phyloP scores from a whole-genome alignment of 2,329 filamentous ascomycete species.

The Fonsecaea erecta region DNA sequence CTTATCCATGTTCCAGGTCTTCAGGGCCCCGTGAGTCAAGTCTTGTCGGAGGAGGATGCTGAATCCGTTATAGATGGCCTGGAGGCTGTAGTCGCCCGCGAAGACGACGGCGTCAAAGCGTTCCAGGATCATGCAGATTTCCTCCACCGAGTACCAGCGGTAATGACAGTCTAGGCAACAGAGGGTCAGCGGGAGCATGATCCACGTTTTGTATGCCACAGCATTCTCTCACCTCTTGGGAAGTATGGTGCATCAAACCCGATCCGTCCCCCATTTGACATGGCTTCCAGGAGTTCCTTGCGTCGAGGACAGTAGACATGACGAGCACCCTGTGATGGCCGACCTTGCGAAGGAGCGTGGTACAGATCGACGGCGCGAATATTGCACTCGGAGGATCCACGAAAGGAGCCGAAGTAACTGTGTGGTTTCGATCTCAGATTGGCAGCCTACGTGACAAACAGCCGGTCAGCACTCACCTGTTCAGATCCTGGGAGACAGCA shows the following conservation, averaged over 20 bases:
- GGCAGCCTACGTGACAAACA: not conserved
- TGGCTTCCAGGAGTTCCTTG: conserved; percentile 45
- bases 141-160: conserved; percentile 48
- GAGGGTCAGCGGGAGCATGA: not conserved
- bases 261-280: conserved; percentile 50
- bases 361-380: conserved; percentile 46
- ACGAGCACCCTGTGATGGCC: conserved; percentile 28
- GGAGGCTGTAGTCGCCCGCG: conserved; percentile 48
- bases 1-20: conserved; percentile 46
- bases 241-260: conserved; percentile 49
- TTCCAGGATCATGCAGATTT: conserved; percentile 53
- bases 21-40: conserved; percentile 46
- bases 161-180: conserved; percentile 46
- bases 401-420: conserved; percentile 45
- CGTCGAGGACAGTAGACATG: conserved; percentile 43
- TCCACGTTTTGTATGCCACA: not conserved
- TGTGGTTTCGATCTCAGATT: conserved; percentile 4
- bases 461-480: conserved; percentile 22
- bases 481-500: conserved; percentile 17
- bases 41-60: conserved; percentile 52
- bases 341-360: conserved; percentile 36
- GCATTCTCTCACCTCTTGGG: conserved; percentile 41
- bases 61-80: conserved; percentile 51
- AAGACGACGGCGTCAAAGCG: conserved; percentile 51
- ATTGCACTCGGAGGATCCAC: conserved; percentile 46